Percentiles rank a stretch among this genome's conserved stretches.
These are phyloP conservation scores for Capsicum pubescens DNA, from an alignment of 257 asterid species.

Conservation along the genomic window DNA sequence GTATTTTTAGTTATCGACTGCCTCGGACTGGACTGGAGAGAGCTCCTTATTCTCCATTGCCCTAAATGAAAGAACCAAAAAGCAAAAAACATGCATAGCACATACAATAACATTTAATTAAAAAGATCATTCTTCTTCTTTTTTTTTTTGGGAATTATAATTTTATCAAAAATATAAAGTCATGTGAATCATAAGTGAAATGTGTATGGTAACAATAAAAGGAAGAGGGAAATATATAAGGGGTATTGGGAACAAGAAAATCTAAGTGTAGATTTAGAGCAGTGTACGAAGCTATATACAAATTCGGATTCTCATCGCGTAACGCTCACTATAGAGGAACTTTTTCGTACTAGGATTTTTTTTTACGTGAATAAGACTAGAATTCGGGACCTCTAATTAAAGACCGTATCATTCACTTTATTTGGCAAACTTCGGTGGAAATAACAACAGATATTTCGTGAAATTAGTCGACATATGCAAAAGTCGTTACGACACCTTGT, in stretches of 20 bases:
- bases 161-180: neutral
- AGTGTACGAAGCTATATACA: slow-evolving; percentile 12
- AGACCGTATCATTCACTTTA: too few relatives aligned
- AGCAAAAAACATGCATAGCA: neutral
- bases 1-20: slow-evolving; percentile 52
- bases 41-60: slow-evolving; percentile 64
- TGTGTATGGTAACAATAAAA: neutral
- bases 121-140: too few relatives aligned
- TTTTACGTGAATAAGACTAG: too few relatives aligned
- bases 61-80: slow-evolving; percentile 19
- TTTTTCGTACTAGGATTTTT: too few relatives aligned
- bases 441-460: too few relatives aligned
- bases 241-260: slow-evolving; percentile 47
- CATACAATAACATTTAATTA: neutral
- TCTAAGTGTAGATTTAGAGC: slow-evolving; percentile 47
- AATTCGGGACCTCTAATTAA: too few relatives aligned
- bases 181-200: neutral
- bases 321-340: too few relatives aligned
- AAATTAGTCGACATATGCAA: too few relatives aligned
- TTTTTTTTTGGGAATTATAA: neutral
- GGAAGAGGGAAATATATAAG: slow-evolving; percentile 28
- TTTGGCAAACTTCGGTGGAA: too few relatives aligned
- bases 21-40: slow-evolving; percentile 89
- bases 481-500: too few relatives aligned
- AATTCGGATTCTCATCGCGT: neutral